phyloP scores from a whole-genome alignment of 176 grass and related monocot species.

The Otatea glauca region DNA sequence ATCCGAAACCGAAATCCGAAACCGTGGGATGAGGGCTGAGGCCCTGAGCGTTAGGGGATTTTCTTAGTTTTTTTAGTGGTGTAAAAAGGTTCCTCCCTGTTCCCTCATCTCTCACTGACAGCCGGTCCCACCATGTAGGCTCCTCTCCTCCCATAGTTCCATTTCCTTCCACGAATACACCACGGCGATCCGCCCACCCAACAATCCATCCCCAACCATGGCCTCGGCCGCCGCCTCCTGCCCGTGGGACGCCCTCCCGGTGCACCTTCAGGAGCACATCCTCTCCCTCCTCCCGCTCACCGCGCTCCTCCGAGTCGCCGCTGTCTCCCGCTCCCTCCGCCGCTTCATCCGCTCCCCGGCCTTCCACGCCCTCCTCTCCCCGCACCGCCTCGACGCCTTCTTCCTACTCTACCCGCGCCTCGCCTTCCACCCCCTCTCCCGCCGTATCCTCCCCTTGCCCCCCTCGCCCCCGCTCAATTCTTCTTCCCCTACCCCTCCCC shows the following conservation, averaged over 20 bases:
- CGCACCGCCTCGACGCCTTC: constrained; percentile 52
- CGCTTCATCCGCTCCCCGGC: constrained; percentile 44
- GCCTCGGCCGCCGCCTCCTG: neutral
- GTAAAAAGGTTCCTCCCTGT: no score
- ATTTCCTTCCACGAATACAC: neutral
- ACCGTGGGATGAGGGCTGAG: no score
- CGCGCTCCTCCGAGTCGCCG: constrained; percentile 43
- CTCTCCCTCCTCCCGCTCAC: constrained; percentile 56
- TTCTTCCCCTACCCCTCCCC: constrained; percentile 13
- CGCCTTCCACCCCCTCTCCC: constrained; percentile 48
- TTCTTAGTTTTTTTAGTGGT: no score
- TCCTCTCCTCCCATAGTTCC: no score
- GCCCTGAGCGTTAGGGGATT: no score
- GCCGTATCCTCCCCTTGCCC: neutral
- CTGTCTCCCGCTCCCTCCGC: constrained; percentile 49
- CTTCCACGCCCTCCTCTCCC: constrained; percentile 53
- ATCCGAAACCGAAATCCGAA: no score
- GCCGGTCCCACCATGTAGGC: no score
- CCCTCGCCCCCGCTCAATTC: neutral
- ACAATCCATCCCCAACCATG: constrained; percentile 15
- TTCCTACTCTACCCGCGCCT: constrained; percentile 34
- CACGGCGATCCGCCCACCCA: neutral
- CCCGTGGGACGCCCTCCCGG: constrained; percentile 52
- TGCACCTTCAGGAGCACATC: constrained; percentile 52
- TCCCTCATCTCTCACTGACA: no score